Evolutionary conservation across 768 basidiomycete species (phyloP).

Genomic region (Phylloporus sp.): DNA sequence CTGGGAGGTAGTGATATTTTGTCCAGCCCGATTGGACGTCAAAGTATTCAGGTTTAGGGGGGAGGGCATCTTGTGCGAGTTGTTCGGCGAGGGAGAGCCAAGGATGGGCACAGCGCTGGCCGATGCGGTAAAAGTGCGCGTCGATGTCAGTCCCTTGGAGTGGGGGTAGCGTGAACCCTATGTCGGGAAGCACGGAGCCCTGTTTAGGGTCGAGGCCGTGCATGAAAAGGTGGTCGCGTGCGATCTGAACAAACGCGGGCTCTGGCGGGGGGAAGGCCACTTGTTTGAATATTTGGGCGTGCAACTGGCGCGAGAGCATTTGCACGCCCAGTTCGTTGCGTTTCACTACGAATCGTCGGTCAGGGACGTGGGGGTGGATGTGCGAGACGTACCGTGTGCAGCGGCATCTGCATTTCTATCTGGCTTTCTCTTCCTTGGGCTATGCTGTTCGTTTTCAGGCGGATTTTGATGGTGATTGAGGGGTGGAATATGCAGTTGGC

Average conservation of each 20-base stretch:
- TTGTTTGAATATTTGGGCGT: slow-evolving; percentile 77
- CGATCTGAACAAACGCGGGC: slow-evolving; percentile 61
- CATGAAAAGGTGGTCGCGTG: slow-evolving; percentile 71
- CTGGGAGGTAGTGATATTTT: slow-evolving; percentile 62
- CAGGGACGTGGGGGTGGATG: background rate
- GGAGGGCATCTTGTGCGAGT: slow-evolving; percentile 50
- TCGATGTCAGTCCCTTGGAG: slow-evolving; percentile 78
- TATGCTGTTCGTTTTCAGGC: background rate
- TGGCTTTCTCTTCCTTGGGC: background rate
- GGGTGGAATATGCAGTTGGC: slow-evolving; percentile 9
- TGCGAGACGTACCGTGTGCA: slow-evolving; percentile 7
- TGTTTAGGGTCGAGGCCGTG: slow-evolving; percentile 79
- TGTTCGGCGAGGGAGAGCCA: slow-evolving; percentile 66
- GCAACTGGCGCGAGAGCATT: slow-evolving; percentile 75
- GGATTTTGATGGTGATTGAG: slow-evolving; percentile 14
- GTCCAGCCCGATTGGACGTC: slow-evolving; percentile 79
- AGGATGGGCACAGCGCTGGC: slow-evolving; percentile 62
- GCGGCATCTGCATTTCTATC: background rate
- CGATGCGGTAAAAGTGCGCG: slow-evolving; percentile 86
- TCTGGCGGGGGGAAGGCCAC: slow-evolving; percentile 59
- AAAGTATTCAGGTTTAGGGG: slow-evolving; percentile 56
- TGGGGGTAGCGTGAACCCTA: slow-evolving; percentile 73
- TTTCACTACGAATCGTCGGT: slow-evolving; percentile 38
- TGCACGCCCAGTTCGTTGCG: slow-evolving; percentile 93
- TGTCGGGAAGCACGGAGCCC: slow-evolving; percentile 76